Base-by-base conservation (phyloP, 1,139 yeast species). In the Geotrichum histeridarum region DNA sequence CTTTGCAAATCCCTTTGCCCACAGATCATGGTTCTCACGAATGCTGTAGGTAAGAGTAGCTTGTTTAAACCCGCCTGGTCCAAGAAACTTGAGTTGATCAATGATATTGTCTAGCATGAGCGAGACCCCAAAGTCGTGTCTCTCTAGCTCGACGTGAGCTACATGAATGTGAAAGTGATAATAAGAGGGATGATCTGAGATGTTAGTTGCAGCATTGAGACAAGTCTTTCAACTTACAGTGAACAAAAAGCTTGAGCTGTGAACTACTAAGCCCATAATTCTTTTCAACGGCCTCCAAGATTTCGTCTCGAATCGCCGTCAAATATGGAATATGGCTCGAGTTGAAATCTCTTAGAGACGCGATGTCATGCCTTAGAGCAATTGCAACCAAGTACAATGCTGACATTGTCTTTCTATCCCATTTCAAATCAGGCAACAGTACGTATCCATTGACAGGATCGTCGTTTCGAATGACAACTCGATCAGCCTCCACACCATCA, bases 91-190 rank as follows among this genome's bases (percentile, higher is more conserved):
- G 57, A 93, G 72, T 59, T 82, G 83, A 42, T 86, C 95, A 57
- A 93, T 85, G 1, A 90, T 78, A 59, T 87, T 95, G 58, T 89
- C 96, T 45, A 93, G 70, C 41, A 91, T 70, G 17, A 89, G 75
- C 0, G 97, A 96, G 63, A 86, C 86, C 1, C 98, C 98, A 9
- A 81, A 82, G 12, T 81, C 74, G 57, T 80, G 81, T 0, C 95
- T 95, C 0, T 83, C 81, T 61, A 86, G 87, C 27, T 72, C 76
- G 7, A 86, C 76, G 63, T 85, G 86, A 27, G 90, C 95, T n/a
- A 87, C 83, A 66, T 93, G 99, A 38, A 93, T 77, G 67, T 93
- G 99, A 74, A 93, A 84, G 66, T 93, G 98, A 66, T 93, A 93
- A 68, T 93, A 93, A 0, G 96, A 87, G 0, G 99, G 99, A 60